Base-by-base conservation (phyloP, 176 grass and related monocot genomes). In the Triticum urartu region DNA sequence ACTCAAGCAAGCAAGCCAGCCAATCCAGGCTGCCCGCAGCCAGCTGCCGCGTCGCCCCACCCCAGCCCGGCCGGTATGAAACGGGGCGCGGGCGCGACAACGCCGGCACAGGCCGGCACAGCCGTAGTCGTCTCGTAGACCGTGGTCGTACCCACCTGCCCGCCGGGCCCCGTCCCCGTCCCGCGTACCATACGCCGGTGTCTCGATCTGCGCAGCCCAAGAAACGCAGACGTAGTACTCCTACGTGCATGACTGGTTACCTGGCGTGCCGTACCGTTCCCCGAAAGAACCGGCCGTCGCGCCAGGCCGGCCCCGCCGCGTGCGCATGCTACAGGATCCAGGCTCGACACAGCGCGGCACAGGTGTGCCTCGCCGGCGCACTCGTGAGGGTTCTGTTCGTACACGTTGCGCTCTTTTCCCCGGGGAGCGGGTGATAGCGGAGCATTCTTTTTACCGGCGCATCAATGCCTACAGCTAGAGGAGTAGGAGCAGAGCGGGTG, bases 361-460 rank as follows among this genome's bases (percentile, higher is more conserved):
- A 40, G 20, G 35, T 39, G 68, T 20, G 45, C 34, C 25, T 25
- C 30, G 28, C 26, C 73, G 34, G 25, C 67, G 22, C 34, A 38
- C 64, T 25, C 18, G 17, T 26, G 65, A 4, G 28, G 15, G 6
- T 30, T 50, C 78, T 4, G 81, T 17, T 25, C 81, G 67, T 66
- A 80, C 87, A 80, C 81, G 75, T 88, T 2, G 47, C 24, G 21
- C 13, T 5, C 47, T 28, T 75, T 50, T 45, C 22, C 33, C 77
- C 34, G n/a, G 2, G 2, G 11, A 36, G 25, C 6, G 11, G 38
- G 21, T 11, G 36, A 45, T 42, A 66, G 83, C 47, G 20, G 13
- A 22, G 43, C 35, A 33, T 64, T 84, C 64, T 45, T 59, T 59
- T 20, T 20, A 59, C 56, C 56, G 56, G 56, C 1, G 56, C 0